phyloP scores from a whole-genome alignment of 495 filamentous ascomycete species.

The Chaetomium tenue region DNA sequence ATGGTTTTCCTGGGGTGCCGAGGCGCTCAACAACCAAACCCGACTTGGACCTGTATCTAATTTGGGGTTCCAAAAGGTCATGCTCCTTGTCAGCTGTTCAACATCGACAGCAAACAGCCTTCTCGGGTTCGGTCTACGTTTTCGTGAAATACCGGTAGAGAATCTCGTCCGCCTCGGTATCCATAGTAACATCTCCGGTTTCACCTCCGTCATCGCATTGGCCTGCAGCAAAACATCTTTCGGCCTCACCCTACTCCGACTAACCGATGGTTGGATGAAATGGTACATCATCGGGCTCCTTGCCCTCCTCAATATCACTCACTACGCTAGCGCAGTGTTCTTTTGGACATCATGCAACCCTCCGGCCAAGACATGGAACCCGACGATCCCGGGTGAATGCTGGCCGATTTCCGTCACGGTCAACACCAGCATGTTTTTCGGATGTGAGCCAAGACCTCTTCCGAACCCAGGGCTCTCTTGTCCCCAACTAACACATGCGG shows the following conservation, averaged over 20 bases:
- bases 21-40: no score
- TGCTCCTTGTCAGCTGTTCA: conserved; percentile 20
- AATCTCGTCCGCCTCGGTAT: conserved; percentile 23
- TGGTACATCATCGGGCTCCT: conserved; percentile 35
- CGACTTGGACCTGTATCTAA: background rate
- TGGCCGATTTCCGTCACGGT: conserved; percentile 30
- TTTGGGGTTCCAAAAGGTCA: conserved; percentile 18
- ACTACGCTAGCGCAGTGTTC: conserved; percentile 42
- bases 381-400: conserved; percentile 31
- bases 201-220: conserved; percentile 28
- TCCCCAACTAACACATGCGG: background rate
- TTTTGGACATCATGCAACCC: conserved; percentile 40
- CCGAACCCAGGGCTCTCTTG: background rate
- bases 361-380: conserved; percentile 42
- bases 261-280: conserved; percentile 29
- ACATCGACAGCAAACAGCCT: conserved; percentile 15
- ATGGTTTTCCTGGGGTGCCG: conserved; percentile 4
- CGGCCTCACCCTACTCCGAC: conserved; percentile 34
- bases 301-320: conserved; percentile 38
- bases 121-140: conserved; percentile 26
- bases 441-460: conserved; percentile 20
- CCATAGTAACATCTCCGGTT: conserved; percentile 26
- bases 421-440: conserved; percentile 22
- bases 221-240: conserved; percentile 40
- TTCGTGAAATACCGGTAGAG: conserved; percentile 15